Base-by-base conservation (phyloP, 495 filamentous ascomycete genomes). In the Aspergillus baeticus region DNA sequence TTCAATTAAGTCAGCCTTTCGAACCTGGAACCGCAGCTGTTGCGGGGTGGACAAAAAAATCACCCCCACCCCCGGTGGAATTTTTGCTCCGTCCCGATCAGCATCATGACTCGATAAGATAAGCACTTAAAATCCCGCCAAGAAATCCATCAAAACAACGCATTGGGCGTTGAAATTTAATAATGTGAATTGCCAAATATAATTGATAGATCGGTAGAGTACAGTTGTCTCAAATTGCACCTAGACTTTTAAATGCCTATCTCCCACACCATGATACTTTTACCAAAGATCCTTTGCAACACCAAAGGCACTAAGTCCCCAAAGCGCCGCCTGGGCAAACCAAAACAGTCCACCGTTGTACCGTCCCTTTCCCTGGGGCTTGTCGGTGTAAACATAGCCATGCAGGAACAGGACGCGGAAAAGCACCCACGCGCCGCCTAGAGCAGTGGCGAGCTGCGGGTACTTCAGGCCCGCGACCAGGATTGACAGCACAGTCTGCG, bases 381-480 rank as follows among this genome's bases (percentile, higher is more conserved):
- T 76, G 14, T 68, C 62, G 18, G 68, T 70, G 54, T 71, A 71
- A 2, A 73, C 76, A 59, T 91, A 92, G n/a, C 87, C 88, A 13
- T 73, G 55, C 17, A 83, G 67, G 67, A 83, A 91, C 18, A 81
- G 17, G 2, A 75, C 29, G 17, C 88, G 78, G 17, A 69, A 69
- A 3, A 81, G 36, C 29, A 81, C 66, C 88, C 88, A 91, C 5
- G 65, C 63, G 6, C 65, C 75, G 18, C 84, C 83, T 13, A 87
- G 59, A 3, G 50, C 65, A 6, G 82, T 75, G 1, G 83, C 77
- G 1, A 75, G 60, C 17, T 76, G 57, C 1, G 88, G 88, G 70
- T 83, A 85, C 58, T 77, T 69, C 57, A 85, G 62, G 8, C 78
- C 80, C 29, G 87, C 75, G 45, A 87, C 69, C 17, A 89, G 70